These are phyloP conservation scores for Flaveria bidentis DNA, from an alignment of 129 eudicot genomes.

Conservation along the genomic window DNA sequence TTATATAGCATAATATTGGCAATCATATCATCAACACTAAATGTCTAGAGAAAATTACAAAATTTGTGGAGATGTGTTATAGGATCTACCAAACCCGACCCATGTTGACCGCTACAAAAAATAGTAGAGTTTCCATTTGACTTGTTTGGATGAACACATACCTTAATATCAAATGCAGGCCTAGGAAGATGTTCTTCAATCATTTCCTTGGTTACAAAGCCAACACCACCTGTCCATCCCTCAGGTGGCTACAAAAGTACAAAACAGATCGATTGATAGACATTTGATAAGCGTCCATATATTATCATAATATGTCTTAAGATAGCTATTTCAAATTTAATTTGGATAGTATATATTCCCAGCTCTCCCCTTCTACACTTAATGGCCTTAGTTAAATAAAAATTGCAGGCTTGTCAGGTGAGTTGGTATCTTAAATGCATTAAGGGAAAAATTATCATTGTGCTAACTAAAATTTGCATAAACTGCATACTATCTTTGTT, in stretches of 20 bases:
- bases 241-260: conserved; percentile 47
- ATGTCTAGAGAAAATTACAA: not conserved
- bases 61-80: not conserved
- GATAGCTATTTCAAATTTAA: not conserved
- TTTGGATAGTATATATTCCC: no score
- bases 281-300: not conserved
- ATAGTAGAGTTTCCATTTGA: not conserved
- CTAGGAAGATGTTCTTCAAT: conserved; percentile 45
- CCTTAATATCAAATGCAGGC: conserved; percentile 55
- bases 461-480: not conserved
- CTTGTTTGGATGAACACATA: conserved; percentile 7
- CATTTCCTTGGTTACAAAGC: conserved; percentile 53
- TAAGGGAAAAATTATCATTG: not conserved
- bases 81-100: not conserved
- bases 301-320: not conserved
- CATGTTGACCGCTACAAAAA: not conserved
- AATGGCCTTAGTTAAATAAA: not conserved
- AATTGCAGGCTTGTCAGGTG: not conserved
- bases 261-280: not conserved
- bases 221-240: conserved; percentile 59
- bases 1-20: not conserved
- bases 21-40: not conserved
- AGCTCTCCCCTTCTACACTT: not conserved
- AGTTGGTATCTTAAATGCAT: not conserved
- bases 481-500: not conserved